These are phyloP conservation scores for Gossypium ekmanianum DNA, from an alignment of 345 rosid species.

Conservation along the genomic window DNA sequence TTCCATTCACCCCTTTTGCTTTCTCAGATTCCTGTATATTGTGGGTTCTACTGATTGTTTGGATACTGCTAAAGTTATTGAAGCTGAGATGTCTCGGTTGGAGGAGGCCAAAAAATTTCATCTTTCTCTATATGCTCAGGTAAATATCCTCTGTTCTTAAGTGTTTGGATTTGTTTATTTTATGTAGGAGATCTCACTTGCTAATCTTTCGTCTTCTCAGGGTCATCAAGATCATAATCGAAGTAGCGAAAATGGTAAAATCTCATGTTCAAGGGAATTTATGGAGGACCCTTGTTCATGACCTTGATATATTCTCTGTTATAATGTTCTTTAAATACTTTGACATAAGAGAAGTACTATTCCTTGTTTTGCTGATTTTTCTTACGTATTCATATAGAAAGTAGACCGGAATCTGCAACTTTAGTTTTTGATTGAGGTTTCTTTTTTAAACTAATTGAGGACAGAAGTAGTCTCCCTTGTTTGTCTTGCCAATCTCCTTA, in stretches of 20 bases:
- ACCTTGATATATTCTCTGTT: slow-evolving; percentile 3
- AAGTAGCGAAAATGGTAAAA: slow-evolving; percentile 25
- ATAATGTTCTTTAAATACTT: neutral
- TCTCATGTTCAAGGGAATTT: neutral
- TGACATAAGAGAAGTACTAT: neutral
- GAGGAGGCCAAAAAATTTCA: slow-evolving; percentile 63
- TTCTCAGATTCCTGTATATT: slow-evolving; percentile 42
- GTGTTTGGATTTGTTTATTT: neutral
- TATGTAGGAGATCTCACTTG: neutral
- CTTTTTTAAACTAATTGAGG: neutral
- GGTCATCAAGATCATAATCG: slow-evolving; percentile 19
- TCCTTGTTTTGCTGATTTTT: neutral
- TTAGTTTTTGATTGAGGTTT: neutral
- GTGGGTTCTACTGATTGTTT: slow-evolving; percentile 40
- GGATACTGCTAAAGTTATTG: slow-evolving; percentile 34
- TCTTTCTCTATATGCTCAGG: slow-evolving; percentile 46
- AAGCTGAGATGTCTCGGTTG: slow-evolving; percentile 53
- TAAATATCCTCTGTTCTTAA: slow-evolving; percentile 16
- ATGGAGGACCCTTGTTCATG: neutral
- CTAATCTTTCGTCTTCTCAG: slow-evolving; percentile 21
- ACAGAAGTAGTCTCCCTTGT: neutral
- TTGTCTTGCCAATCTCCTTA: neutral
- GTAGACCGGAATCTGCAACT: neutral
- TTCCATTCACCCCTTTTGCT: neutral
- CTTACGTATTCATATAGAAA: neutral